Evolutionary conservation across 768 basidiomycete genomes (phyloP).

Genomic region (Pluteus cervinus): DNA sequence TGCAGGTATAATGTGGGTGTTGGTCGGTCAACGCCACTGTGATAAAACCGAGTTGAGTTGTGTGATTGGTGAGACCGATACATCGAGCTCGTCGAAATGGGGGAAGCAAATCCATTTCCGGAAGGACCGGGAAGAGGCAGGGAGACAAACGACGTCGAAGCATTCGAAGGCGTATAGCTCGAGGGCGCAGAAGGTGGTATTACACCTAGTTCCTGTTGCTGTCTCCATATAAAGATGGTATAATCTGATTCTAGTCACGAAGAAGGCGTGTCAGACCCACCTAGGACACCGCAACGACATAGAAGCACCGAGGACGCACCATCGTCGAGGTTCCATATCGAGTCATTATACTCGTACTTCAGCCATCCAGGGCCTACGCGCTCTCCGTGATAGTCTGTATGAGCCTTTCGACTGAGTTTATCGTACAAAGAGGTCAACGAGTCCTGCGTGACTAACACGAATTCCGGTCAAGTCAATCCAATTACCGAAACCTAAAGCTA

Average conservation of each 20-base stretch:
- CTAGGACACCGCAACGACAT: neutral
- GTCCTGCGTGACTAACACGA: slow-evolving; percentile 57
- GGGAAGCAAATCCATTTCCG: slow-evolving; percentile 5
- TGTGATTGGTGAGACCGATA: no score
- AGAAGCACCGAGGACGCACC: slow-evolving; percentile 42
- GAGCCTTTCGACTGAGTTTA: slow-evolving; percentile 64
- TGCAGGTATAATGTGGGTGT: slow-evolving; percentile 59
- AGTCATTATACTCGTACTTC: slow-evolving; percentile 78
- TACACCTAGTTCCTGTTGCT: slow-evolving; percentile 31
- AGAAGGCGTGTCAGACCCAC: neutral
- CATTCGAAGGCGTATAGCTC: slow-evolving; percentile 4
- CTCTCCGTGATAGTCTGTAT: slow-evolving; percentile 49
- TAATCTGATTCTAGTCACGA: slow-evolving; percentile 70
- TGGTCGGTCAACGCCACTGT: no score
- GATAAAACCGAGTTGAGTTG: no score
- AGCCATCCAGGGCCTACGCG: slow-evolving; percentile 75
- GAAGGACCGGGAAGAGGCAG: slow-evolving; percentile 17
- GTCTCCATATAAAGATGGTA: slow-evolving; percentile 77
- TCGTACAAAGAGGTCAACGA: slow-evolving; percentile 58
- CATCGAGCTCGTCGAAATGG: slow-evolving; percentile 6
- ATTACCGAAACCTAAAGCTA: slow-evolving; percentile 5
- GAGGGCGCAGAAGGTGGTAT: slow-evolving; percentile 12
- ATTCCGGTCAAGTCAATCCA: slow-evolving; percentile 6
- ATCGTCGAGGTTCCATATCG: slow-evolving; percentile 86
- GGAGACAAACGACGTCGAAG: slow-evolving; percentile 13